Evolutionary conservation across 208 protist species (phyloP), one percentile per base, ranked within the genome.

Genomic region (Leishmania arabica): DNA sequence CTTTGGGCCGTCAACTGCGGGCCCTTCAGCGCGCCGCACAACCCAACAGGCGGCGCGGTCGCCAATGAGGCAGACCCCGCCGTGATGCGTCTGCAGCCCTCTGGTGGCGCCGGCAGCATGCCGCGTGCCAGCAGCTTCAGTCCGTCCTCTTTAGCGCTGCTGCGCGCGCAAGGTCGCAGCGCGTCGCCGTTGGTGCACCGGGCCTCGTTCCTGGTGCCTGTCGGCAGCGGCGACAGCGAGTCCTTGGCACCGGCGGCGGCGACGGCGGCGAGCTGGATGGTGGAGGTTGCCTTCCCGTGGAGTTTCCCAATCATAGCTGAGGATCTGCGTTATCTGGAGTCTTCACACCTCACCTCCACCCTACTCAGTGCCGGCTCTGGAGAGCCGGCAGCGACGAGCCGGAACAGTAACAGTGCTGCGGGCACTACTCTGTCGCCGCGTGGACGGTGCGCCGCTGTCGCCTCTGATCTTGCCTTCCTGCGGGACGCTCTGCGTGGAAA

Each of bases 321-420:
- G 47, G 95, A 97, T 81, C 77, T 97, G 53, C 89, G 90, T 68
- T 92, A 90, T 79, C 85, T 97, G 40, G 90, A 95, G 49, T 80
- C 82, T 69, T 86, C 79, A 75, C 86, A 79, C 51, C 77, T 80
- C 70, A 92, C 71, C 68, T 86, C 75, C 31, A 58, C 31, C 73
- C 64, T 77, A 45, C 85, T 79, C 53, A 69, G 34, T 82, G 85
- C 60, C 79, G 78, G 17, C 27, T 45, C 62, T 37, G 74, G 42
- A n/a, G 82, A 37, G 21, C 34, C 42, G 31, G 47, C 47, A 27
- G 24, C 21, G 64, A 51, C 45, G 42, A 68, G 72, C 27, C 24
- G 78, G 47, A 17, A 51, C 24, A 24, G 74, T 75, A 75, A 37
- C 45, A 34, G 54, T 58, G 45, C 27, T 74, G 68, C 72, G 53